Base-by-base conservation (phyloP, 176 grass and related monocot species). In the Oryza nivara region DNA sequence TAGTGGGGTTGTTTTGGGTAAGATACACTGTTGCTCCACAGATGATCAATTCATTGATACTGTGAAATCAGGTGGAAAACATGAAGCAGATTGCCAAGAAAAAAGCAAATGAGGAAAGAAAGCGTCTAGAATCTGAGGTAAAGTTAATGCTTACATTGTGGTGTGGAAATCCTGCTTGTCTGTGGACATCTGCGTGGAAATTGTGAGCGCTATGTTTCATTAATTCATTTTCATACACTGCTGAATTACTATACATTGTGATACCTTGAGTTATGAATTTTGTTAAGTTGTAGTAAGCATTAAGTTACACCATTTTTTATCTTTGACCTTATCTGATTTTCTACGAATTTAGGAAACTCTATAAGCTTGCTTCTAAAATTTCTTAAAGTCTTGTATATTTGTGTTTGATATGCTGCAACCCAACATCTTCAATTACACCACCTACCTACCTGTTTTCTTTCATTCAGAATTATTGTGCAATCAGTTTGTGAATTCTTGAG, bases 61-160 rank as follows among this genome's bases (percentile, higher is more conserved):
- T 26, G 26, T 40, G 34, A 65, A 88, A 93, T 60, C 81, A 99
- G 96, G 67, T 94, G 54, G 91, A 92, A 88, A 92, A 72, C 74
- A 96, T 99, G 96, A 94, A 92, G 61, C 78, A 94, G 88, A 96
- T 99, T 89, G 93, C 96, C 26, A 94, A 92, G 76, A 84, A 90
- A 78, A 99, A 99, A 87, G 86, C 86, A 84, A 89, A 92, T 51
- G 96, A 99, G 72, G 96, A 99, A 87, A 94, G 80, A 81, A 89
- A 87, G 34, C 91, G 73, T 30, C 86, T 99, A 81, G 93, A 96
- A 85, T 96, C 93, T 77, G 96, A 99, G 93, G 96, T 92, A 88
- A 23, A 81, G 54, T 45, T 77, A 35, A 61, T 82, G 68, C 13
- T 5, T 78, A 67, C 1, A 15, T 14, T 67, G 25, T 76, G 22